phyloP scores from a whole-genome alignment of 257 asterid species.

The Fraxinus americana region DNA sequence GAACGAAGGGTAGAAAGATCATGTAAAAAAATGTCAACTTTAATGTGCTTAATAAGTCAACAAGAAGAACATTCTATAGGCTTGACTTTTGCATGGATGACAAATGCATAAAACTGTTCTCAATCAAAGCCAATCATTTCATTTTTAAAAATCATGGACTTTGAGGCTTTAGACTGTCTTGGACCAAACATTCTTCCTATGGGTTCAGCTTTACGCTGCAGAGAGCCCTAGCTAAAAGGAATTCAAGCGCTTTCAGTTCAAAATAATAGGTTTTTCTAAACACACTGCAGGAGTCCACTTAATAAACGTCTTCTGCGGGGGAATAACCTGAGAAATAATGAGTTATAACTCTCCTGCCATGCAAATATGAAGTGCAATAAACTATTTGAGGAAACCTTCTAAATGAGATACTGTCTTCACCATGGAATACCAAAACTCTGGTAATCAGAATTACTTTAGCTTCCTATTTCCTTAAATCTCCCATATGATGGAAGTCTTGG shows the following conservation, averaged over 20 bases:
- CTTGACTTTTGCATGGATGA: conserved; percentile 9
- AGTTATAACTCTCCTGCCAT: not conserved
- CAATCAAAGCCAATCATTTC: not conserved
- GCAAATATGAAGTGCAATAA: not conserved
- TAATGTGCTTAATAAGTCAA: conserved; percentile 13
- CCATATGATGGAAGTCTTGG: too few relatives aligned
- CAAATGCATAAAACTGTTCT: not conserved
- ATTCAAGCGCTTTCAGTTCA: not conserved
- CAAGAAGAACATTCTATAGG: conserved; percentile 13
- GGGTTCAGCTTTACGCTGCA: conserved; percentile 7
- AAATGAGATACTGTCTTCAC: not conserved
- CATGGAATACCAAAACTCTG: not conserved
- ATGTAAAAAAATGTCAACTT: not conserved
- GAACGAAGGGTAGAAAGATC: conserved; percentile 8
- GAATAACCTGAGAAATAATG: not conserved
- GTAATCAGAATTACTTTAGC: not conserved
- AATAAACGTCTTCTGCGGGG: not conserved
- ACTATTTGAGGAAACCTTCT: not conserved
- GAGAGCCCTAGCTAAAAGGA: conserved; percentile 15
- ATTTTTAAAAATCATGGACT: not conserved
- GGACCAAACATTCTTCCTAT: conserved; percentile 4
- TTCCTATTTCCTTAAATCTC: not conserved
- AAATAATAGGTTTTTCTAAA: not conserved
- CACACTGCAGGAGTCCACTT: not conserved
- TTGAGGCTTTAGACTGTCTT: conserved; percentile 3